Conservation (phyloP, 2,329 filamentous ascomycete species). For the Aspergillus jensenii region DNA sequence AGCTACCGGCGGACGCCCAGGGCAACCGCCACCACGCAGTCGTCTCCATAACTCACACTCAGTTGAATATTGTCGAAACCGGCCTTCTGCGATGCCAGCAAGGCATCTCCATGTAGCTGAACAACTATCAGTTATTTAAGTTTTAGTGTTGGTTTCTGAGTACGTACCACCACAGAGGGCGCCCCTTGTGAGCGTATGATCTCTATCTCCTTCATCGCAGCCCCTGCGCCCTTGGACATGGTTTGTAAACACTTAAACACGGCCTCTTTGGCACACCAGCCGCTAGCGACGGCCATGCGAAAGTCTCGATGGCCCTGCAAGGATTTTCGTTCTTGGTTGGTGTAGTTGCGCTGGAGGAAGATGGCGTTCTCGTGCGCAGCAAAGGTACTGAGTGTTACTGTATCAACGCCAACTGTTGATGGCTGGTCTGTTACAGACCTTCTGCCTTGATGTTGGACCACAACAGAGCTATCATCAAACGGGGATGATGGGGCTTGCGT, state of each 20-base stretch:
- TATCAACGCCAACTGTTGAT: not conserved
- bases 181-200: not conserved
- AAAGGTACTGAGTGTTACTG: not conserved
- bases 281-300: not conserved
- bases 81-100: not conserved
- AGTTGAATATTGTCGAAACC: not conserved
- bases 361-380: not conserved
- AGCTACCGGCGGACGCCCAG: not conserved
- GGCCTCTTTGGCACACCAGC: not conserved
- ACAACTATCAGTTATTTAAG: not conserved
- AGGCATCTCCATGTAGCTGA: not conserved
- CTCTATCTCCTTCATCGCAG: not conserved
- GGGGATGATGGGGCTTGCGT: not conserved
- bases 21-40: not conserved
- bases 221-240: not conserved
- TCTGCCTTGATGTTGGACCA: too few species aligned
- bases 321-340: not conserved
- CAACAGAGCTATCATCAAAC: too few species aligned
- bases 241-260: slow-evolving; percentile 5
- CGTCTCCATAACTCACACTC: not conserved
- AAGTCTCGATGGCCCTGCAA: not conserved
- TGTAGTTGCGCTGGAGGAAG: not conserved
- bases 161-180: not conserved
- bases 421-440: not conserved
- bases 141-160: not conserved